Conservation (phyloP, 768 basidiomycete species). For the Lyophyllum semitale region DNA sequence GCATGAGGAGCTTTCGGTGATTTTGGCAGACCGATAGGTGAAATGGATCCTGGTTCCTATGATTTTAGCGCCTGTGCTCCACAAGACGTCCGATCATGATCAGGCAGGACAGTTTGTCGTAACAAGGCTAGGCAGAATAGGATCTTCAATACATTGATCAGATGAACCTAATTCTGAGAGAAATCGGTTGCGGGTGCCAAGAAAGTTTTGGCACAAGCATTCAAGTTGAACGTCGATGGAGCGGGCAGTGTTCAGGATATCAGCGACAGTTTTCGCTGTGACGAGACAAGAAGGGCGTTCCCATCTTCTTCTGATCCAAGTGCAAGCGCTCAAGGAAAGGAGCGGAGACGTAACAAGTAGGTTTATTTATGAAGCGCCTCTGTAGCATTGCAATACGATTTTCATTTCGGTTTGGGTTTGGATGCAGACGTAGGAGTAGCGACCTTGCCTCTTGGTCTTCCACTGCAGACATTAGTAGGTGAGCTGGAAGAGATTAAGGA, state of each 20-base stretch:
- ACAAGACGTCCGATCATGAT: too few species aligned
- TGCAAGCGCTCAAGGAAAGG: not conserved
- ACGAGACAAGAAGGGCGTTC: not conserved
- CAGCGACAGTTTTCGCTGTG: not conserved
- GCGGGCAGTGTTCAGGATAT: too few species aligned
- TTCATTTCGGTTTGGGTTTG: constrained; percentile 10
- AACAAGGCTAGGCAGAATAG: too few species aligned
- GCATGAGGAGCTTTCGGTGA: not conserved
- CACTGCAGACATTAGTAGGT: not conserved
- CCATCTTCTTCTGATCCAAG: not conserved
- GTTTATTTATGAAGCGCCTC: not conserved
- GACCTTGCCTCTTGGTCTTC: constrained; percentile 7
- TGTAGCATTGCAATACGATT: not conserved
- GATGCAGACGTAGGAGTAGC: not conserved
- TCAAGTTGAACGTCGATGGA: too few species aligned
- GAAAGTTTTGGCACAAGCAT: too few species aligned
- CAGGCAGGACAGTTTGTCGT: too few species aligned
- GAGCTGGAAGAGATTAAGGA: not conserved
- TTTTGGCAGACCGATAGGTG: not conserved
- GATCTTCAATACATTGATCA: too few species aligned
- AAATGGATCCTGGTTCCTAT: too few species aligned
- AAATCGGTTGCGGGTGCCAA: too few species aligned
- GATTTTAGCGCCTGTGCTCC: too few species aligned
- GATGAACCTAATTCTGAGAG: too few species aligned
- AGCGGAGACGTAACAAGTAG: not conserved